Conservation (phyloP, 2,329 filamentous ascomycete species). For the Sporothrix pseudoabietina region DNA sequence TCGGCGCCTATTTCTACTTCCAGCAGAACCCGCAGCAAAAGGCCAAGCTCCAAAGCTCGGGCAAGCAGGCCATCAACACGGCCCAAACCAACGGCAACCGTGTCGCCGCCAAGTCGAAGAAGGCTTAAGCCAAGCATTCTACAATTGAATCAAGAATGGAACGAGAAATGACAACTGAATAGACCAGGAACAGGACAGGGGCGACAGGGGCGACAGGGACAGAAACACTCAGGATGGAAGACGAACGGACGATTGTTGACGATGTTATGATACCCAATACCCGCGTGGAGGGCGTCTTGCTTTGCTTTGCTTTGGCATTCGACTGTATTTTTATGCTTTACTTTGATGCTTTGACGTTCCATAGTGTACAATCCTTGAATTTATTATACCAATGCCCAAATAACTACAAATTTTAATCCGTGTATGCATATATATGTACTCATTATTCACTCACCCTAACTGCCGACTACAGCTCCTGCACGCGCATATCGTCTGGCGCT, state of each 20-base stretch:
- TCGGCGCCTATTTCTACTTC: constrained; percentile 10
- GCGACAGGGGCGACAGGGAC: background rate
- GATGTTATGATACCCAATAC: constrained; percentile 2
- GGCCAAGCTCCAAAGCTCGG: constrained; percentile 4
- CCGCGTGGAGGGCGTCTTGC: background rate
- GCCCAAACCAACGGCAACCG: constrained; percentile 2
- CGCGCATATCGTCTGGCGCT: background rate
- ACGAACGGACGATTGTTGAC: background rate
- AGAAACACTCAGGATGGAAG: too few relatives aligned
- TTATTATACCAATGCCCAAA: background rate
- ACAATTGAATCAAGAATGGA: background rate
- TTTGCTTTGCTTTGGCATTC: background rate
- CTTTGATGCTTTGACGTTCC: background rate
- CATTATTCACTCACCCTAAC: too few relatives aligned
- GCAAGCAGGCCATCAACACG: background rate
- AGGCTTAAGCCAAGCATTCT: background rate
- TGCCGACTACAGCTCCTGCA: background rate
- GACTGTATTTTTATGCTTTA: background rate
- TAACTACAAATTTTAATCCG: background rate
- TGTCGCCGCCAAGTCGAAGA: constrained; percentile 1
- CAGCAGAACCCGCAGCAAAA: constrained; percentile 18
- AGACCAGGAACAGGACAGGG: background rate
- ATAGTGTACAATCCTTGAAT: constrained; percentile 7
- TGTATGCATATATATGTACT: background rate
- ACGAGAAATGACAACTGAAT: background rate